Evolutionary conservation across 345 rosid genomes (phyloP).

Genomic region (Heritiera littoralis): DNA sequence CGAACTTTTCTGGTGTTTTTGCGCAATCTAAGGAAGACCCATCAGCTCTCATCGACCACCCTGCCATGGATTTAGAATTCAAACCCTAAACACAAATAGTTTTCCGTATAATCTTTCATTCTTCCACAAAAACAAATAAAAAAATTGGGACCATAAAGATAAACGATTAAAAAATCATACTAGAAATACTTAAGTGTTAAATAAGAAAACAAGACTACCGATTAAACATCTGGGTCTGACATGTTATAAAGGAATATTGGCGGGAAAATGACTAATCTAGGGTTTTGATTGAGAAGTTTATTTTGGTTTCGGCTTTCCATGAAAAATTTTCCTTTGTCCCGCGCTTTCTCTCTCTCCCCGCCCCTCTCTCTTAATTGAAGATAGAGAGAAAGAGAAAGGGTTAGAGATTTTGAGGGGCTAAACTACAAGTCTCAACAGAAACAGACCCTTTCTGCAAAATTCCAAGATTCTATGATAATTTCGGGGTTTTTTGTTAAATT

Average conservation of each 20-base stretch:
- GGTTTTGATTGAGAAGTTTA: slow-evolving; percentile 31
- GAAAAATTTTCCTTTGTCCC: slow-evolving; percentile 8
- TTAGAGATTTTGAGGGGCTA: slow-evolving; percentile 12
- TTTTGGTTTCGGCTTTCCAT: not conserved
- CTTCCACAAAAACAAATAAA: not conserved
- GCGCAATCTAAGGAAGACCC: slow-evolving; percentile 32
- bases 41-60: slow-evolving; percentile 47
- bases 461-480: not conserved
- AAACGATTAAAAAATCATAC: slow-evolving; percentile 12
- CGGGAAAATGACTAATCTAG: slow-evolving; percentile 47
- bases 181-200: slow-evolving; percentile 5
- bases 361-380: slow-evolving; percentile 24
- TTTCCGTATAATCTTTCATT: slow-evolving; percentile 15
- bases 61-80: slow-evolving; percentile 45
- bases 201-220: not conserved
- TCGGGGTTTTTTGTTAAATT: not conserved
- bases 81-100: slow-evolving; percentile 38
- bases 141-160: not conserved
- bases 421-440: slow-evolving; percentile 31
- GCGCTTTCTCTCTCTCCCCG: slow-evolving; percentile 19
- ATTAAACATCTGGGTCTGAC: slow-evolving; percentile 1
- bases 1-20: slow-evolving; percentile 27
- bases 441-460: slow-evolving; percentile 32
- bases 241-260: slow-evolving; percentile 4
- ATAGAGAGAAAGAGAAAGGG: not conserved